Evolutionary conservation across 345 rosid species (phyloP), one percentile per base, ranked within the genome.

Genomic region (Carallia pectinifolia): DNA sequence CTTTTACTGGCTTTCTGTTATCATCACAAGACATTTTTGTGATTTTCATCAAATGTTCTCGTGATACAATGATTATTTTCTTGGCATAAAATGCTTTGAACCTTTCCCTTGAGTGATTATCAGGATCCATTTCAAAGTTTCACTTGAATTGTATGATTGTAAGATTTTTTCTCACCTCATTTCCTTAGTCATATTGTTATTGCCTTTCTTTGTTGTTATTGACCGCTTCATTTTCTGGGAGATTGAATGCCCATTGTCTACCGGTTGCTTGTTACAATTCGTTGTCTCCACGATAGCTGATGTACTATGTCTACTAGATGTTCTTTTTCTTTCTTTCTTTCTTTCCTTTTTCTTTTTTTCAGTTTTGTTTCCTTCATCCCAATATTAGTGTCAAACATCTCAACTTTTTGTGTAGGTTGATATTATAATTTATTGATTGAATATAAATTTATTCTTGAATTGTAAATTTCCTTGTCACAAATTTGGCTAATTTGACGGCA

Each of bases 161-260:
- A 23, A 29, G 30, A 27, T 7, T 31, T 15, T 59, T 74, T 70
- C 53, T 4, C 62, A 44, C 56, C 18, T 56, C 59, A 36, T 47
- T 18, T n/a, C 19, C 18, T 66, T 40, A 7, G 37, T 79, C 73
- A 58, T 75, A 40, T 71, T 66, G 31, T 62, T 17, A 23, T 37
- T 3, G 27, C 56, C 33, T 27, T 62, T 19, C 50, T 19, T 65
- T 40, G 4, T 50, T 71, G 61, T 34, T 71, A 44, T 50, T 17
- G 23, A 66, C 23, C 72, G 77, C 37, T 54, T 36, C 47, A 50
- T 36, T 65, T 23, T 58, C 30, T 44, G 47, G 75, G 74, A 67
- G 74, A 50, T 71, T 75, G 68, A 76, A 30, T 53, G 74, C 79
- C 78, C 74, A 69, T 58, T 70, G 73, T 58, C 70, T 59, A 68